Conservation (phyloP, 176 grass and related monocot species). For the Eragrostis nindensis region DNA sequence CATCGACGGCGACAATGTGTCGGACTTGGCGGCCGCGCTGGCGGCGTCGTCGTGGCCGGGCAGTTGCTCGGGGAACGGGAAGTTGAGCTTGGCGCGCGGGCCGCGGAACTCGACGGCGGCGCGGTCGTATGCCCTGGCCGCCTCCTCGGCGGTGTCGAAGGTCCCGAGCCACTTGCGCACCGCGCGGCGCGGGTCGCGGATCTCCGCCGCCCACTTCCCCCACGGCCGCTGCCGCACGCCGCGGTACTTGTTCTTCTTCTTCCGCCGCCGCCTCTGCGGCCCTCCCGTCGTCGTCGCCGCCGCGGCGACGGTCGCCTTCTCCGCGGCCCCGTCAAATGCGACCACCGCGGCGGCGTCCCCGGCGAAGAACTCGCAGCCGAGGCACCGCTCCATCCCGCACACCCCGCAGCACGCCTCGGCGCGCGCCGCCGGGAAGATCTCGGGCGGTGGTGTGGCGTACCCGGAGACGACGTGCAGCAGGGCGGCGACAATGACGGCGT, state of each 20-base stretch:
- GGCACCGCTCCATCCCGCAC: conserved; percentile 66
- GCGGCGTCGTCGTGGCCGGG: not conserved
- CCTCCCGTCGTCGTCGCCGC: not conserved
- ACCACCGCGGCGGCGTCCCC: not conserved
- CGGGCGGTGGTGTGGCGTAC: conserved; percentile 49
- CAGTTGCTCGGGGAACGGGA: conserved; percentile 69
- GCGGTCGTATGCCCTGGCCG: conserved; percentile 72
- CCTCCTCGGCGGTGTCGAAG: conserved; percentile 82
- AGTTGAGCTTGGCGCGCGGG: conserved; percentile 88
- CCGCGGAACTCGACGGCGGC: conserved; percentile 93
- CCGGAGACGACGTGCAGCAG: conserved; percentile 80
- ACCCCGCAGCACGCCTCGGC: conserved; percentile 40
- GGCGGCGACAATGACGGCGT: conserved; percentile 59
- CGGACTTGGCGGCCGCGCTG: conserved; percentile 5
- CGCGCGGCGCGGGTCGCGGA: conserved; percentile 78
- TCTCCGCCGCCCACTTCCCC: conserved; percentile 98
- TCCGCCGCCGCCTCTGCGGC: conserved; percentile 41
- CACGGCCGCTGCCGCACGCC: conserved; percentile 90
- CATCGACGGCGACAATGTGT: conserved; percentile 39
- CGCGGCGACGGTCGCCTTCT: not conserved
- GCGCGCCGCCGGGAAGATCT: conserved; percentile 9
- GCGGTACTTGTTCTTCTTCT: conserved; percentile 84
- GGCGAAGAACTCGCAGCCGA: conserved; percentile 78
- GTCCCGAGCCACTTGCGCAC: conserved; percentile 93
- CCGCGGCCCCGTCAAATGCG: not conserved